phyloP scores from a whole-genome alignment of 2,329 filamentous ascomycete genomes.

The Fusarium annulatum region DNA sequence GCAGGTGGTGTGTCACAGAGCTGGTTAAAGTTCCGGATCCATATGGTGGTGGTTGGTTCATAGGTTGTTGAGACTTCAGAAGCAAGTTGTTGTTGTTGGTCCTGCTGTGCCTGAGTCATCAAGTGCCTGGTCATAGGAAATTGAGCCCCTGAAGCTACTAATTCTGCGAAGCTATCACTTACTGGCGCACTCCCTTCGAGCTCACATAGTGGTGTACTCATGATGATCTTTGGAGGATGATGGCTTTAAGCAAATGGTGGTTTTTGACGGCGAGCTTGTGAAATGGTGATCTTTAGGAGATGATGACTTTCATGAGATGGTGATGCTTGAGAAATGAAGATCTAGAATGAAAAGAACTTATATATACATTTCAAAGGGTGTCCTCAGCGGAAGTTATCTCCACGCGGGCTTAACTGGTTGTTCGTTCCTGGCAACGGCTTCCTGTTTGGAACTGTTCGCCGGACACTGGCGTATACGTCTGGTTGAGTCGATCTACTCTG shows the following conservation, averaged over 20 bases:
- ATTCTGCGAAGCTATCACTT: background rate
- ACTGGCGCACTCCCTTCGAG: background rate
- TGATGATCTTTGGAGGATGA: accelerated
- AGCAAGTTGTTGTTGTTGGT: background rate
- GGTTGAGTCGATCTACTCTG: background rate
- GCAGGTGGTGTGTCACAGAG: background rate
- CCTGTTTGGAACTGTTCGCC: background rate
- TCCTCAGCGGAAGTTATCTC: background rate
- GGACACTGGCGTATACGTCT: background rate
- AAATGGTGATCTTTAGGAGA: background rate
- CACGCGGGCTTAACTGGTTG: background rate
- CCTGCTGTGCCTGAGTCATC: background rate
- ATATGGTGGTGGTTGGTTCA: background rate
- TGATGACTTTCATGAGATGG: background rate
- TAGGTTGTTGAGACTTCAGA: background rate
- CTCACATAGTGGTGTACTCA: background rate
- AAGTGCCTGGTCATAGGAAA: background rate
- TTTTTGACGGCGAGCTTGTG: background rate
- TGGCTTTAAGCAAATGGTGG: background rate
- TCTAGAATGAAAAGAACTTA: accelerated
- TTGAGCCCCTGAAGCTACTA: background rate
- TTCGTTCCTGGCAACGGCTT: background rate
- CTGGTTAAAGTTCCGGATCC: background rate
- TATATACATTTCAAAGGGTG: background rate
- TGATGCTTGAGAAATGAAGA: background rate